Conservation (phyloP, 768 basidiomycete species). For the Sporobolomyces phaffii region DNA sequence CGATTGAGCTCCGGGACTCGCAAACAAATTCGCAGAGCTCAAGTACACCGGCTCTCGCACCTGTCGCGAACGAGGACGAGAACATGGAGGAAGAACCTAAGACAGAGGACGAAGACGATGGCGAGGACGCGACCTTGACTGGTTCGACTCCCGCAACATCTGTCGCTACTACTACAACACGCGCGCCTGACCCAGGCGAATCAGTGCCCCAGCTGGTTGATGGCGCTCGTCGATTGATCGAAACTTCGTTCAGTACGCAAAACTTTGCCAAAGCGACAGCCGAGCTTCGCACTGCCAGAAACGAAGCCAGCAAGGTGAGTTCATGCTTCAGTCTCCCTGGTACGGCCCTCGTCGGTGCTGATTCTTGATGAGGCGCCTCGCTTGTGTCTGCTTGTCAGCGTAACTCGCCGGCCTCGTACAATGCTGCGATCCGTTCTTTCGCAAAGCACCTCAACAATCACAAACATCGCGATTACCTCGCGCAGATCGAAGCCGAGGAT, state of each 20-base stretch:
- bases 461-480: slow-evolving; percentile 23
- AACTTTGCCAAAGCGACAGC: slow-evolving; percentile 65
- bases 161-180: not conserved
- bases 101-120: slow-evolving; percentile 30
- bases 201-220: slow-evolving; percentile 62
- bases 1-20: not conserved
- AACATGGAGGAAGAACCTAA: slow-evolving; percentile 37
- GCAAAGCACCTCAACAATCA: not conserved
- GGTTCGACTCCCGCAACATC: slow-evolving; percentile 59
- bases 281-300: slow-evolving; percentile 64
- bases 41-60: too few relatives aligned
- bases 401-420: not conserved
- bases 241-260: slow-evolving; percentile 56
- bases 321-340: not conserved
- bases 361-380: too few relatives aligned
- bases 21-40: too few relatives aligned
- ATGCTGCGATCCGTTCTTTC: not conserved
- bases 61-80: slow-evolving; percentile 42
- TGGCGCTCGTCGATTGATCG: slow-evolving; percentile 48
- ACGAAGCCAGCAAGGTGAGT: slow-evolving; percentile 48
- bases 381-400: not conserved
- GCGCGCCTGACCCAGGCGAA: too few relatives aligned
- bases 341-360: too few relatives aligned
- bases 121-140: slow-evolving; percentile 51
- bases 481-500: not conserved